Evolutionary conservation across 345 rosid genomes (phyloP), one percentile per base, ranked within the genome.

Genomic region (Salix suchowensis): DNA sequence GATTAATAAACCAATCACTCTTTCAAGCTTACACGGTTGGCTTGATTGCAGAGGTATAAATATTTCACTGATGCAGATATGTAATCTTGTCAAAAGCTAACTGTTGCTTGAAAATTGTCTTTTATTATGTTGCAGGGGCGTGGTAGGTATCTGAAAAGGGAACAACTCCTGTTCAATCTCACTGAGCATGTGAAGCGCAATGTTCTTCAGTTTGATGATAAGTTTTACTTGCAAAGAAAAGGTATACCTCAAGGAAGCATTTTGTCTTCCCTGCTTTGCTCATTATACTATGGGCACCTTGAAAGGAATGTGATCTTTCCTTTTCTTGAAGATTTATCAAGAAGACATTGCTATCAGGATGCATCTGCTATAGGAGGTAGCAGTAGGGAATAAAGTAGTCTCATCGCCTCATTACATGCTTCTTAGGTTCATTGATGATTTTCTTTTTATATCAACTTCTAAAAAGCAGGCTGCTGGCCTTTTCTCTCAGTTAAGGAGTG

Each of bases 161-260:
- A 87, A 76, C 77, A 80, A 18, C 60, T 88, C 71, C 66, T 82
- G 71, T 79, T 74, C 75, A 73, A 48, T 39, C 78, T 94, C 60
- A 73, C 85, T n/a, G 87, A 88, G 82, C 92, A 85, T 74, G 86
- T 94, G 76, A 87, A 89, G 84, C 82, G 69, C 61, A 92, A 92
- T 80, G 80, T 91, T 74, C 62, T 92, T 76, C 84, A 76, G 82
- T 73, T 89, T 6, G 89, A 83, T 82, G 84, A 81, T 65, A 82
- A 72, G 37, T 90, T 89, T 79, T 90, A 89, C 83, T 76, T 90
- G 79, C 88, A 90, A 88, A 68, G 67, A 34, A 70, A 80, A 54
- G 98, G 97, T 68, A 92, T 91, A 83, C 88, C 97, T 67, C 97
- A 94, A 85, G 98, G 98, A 86, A 89, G 95, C 77, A 83, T 84